Conservation (phyloP, 345 rosid genomes). For the Eucalyptus regnans region DNA sequence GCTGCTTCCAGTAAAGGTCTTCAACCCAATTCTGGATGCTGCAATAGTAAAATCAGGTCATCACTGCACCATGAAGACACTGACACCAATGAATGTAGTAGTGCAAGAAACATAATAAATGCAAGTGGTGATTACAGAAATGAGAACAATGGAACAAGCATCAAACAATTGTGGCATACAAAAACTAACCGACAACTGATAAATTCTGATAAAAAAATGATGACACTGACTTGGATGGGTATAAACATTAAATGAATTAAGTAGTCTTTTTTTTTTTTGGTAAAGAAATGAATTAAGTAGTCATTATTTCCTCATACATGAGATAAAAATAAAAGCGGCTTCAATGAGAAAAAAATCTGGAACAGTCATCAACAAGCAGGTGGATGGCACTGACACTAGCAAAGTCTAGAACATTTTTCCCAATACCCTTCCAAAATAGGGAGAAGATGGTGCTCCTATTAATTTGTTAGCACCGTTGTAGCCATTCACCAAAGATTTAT, state of each 20-base stretch:
- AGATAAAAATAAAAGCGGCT: background rate
- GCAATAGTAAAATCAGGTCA: slow-evolving; percentile 3
- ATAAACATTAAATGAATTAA: background rate
- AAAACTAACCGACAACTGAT: background rate
- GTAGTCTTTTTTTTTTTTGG: background rate
- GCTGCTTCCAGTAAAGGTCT: slow-evolving; percentile 96
- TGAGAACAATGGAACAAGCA: background rate
- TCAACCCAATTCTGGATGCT: slow-evolving; percentile 95
- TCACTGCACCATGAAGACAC: background rate
- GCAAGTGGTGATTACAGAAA: background rate
- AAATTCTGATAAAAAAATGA: background rate
- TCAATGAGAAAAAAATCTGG: background rate
- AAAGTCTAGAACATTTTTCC: background rate
- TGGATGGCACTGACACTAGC: background rate
- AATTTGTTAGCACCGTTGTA: background rate
- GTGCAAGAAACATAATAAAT: background rate
- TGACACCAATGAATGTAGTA: background rate
- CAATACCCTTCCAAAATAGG: background rate
- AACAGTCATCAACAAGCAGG: background rate
- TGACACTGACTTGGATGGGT: background rate
- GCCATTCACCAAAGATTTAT: background rate
- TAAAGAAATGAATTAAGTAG: background rate
- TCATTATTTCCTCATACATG: background rate
- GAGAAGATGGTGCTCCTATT: background rate
- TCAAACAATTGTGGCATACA: background rate